Percentiles rank a stretch among this genome's conserved stretches.
These are phyloP conservation scores for Tremellales sp. DNA, from an alignment of 1,284 basidiomycete species.

Conservation along the genomic window DNA sequence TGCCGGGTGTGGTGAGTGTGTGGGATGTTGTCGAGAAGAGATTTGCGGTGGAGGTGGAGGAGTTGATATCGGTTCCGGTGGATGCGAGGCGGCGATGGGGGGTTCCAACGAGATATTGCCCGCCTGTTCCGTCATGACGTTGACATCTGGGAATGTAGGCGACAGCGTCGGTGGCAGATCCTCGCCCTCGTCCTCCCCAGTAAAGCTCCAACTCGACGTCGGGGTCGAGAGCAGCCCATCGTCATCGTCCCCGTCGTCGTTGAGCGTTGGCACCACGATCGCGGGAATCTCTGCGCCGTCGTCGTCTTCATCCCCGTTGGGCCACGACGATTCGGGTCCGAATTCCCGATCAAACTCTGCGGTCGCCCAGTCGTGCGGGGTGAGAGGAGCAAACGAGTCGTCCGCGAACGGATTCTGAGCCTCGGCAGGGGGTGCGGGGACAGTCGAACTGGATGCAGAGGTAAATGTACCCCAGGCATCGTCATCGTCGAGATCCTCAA, in stretches of 20 bases:
- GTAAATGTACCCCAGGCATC: slow-evolving; percentile 46
- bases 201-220: slow-evolving; percentile 32
- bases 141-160: slow-evolving; percentile 13
- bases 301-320: slow-evolving; percentile 10
- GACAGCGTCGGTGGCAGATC: slow-evolving; percentile 36
- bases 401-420: slow-evolving; percentile 48
- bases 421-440: slow-evolving; percentile 17
- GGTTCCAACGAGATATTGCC: neutral
- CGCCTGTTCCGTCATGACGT: neutral
- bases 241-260: slow-evolving; percentile 16
- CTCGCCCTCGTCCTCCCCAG: slow-evolving; percentile 36
- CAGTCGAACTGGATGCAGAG: slow-evolving; percentile 15
- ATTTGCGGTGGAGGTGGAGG: slow-evolving; percentile 12
- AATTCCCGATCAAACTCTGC: slow-evolving; percentile 39
- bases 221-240: slow-evolving; percentile 12
- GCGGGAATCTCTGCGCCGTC: slow-evolving; percentile 16
- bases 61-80: slow-evolving; percentile 2
- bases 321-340: neutral
- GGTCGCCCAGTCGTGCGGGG: slow-evolving; percentile 45
- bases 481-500: slow-evolving; percentile 20
- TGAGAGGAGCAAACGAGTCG: slow-evolving; percentile 35
- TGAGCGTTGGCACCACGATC: slow-evolving; percentile 17
- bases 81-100: neutral
- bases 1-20: slow-evolving; percentile 9
- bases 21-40: slow-evolving; percentile 1